Evolutionary conservation across 2,329 filamentous ascomycete genomes (phyloP), one percentile per base, ranked within the genome.

Genomic region (Magnaporthales sp.): DNA sequence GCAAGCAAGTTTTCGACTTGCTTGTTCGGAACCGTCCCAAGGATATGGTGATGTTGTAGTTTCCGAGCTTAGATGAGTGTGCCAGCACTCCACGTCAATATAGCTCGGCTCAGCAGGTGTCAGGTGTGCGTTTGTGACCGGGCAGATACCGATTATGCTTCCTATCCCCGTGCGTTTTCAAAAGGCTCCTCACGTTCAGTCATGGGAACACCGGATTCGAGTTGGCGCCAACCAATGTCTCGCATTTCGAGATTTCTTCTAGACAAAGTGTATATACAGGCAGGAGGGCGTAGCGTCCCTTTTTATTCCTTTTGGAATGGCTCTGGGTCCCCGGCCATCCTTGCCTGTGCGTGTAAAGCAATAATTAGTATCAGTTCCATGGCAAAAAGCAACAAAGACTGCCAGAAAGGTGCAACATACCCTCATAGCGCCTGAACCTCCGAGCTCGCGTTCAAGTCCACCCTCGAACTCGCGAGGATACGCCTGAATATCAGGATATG

Each of bases 371-470:
- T 30, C 11, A 32, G 27, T 9, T 62, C n/a, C 3, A 51, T 51
- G 2, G 66, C 67, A 67, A 63, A 54, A 26, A 24, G 24, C 27
- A 19, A 11, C 26, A 24, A 46, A 10, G 29, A 32, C 31, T 32
- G 38, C 26, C 13, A 46, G 56, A 54, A 62, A 13, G 27, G 19
- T 6, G n/a, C 13, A 29, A 83, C 89, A 78, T 80, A 92, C 91
- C 79, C 85, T 82, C 66, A 87, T 68, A 67, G 89, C 89, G 73
- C 85, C 85, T 30, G 86, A 77, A 10, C 91, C 91, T 68, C 91
- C 91, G 68, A 95, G 79, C 75, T 94, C 91, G 73, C 84, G 84
- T 77, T 92, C 86, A 70, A 95, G 77, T 26, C 91, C 91, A 70
- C 83, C 88, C 73, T 89, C 86, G 73, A 89, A 95, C 72, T 89